A percentile compares a stretch with the other conserved stretches of the same genome.
phyloP scores from a whole-genome alignment of 148 eudicot genomes.

The Dianthus caryophyllus region DNA sequence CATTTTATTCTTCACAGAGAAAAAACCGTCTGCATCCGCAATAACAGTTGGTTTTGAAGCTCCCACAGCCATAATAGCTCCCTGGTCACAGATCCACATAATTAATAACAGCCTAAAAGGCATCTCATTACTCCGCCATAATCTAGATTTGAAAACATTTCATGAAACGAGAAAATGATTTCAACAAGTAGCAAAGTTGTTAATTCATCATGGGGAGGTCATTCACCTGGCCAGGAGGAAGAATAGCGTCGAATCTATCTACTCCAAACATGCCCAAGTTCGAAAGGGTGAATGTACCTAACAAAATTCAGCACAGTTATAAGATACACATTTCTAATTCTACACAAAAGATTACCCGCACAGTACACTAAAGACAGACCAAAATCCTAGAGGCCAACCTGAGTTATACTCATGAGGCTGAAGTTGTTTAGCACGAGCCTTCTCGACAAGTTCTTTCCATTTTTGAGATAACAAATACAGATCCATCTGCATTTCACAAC shows the following conservation, averaged over 20 bases:
- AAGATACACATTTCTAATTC: background rate
- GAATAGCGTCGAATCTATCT: slow-evolving; percentile 92
- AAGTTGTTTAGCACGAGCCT: slow-evolving; percentile 80
- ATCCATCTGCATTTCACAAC: slow-evolving; percentile 58
- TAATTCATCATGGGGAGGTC: background rate
- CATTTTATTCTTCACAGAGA: slow-evolving; percentile 90
- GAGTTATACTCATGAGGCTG: slow-evolving; percentile 85
- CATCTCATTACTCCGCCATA: background rate
- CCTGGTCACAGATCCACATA: slow-evolving; percentile 38
- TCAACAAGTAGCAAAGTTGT: background rate
- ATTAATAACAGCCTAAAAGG: slow-evolving; percentile 1
- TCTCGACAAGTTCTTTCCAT: slow-evolving; percentile 91
- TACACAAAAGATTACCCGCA: background rate
- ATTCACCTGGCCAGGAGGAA: slow-evolving; percentile 98
- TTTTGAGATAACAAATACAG: slow-evolving; percentile 83
- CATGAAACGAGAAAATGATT: background rate
- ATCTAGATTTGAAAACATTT: background rate
- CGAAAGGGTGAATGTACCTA: slow-evolving; percentile 92
- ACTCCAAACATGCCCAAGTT: slow-evolving; percentile 99
- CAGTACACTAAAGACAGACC: background rate
- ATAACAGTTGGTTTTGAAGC: slow-evolving; percentile 91
- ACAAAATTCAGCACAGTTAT: slow-evolving; percentile 6
- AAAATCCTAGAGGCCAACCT: slow-evolving; percentile 35
- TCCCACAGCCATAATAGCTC: slow-evolving; percentile 99
- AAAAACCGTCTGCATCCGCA: slow-evolving; percentile 87